Evolutionary conservation across 345 rosid genomes (phyloP), one percentile per base, ranked within the genome.

Genomic region (Eucalyptus microcorys): DNA sequence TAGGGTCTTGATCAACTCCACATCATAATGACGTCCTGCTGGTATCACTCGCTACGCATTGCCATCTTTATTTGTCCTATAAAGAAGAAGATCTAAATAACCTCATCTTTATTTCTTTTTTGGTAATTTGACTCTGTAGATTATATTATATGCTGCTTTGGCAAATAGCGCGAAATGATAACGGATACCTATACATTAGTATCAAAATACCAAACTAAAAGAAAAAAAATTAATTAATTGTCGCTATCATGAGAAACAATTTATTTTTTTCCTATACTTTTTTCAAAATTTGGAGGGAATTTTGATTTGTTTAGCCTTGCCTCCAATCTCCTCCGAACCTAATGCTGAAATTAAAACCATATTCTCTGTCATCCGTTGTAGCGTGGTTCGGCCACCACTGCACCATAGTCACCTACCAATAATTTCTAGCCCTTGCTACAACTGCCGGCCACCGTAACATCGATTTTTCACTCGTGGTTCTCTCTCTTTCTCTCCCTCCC

Each of bases 151-250:
- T 21, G 83, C 5, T 7, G 83, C 30, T 40, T 43, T 43, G 45
- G 83, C 47, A 76, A 37, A 11, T 40, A 21, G 83, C 30, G 47
- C 83, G 15, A 76, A 40, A 21, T 76, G 83, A 76, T 10, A 27
- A 40, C 47, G 47, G 15, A 21, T 40, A 40, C 15, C 45, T 71
- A 21, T 10, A 37, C 14, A 17, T 37, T 71, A 37, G 27, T 37
- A 5, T 71, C 45, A 37, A 71, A 34, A 17, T 37, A 19, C 45
- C 14, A 71, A 71, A 37, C 45, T 19, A 9, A 71, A 34, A 71
- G 9, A 19, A 2, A n/a, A 9, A 1, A 3, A 71, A 9, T 5
- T 0, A n/a, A 34, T 5, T 19, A 37, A 9, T 19, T 10, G 45
- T 19, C 45, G 43, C 27, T 14, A 1, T 71, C 81, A 71, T 10